Evolutionary conservation across 2,329 filamentous ascomycete species (phyloP), one percentile per base, ranked within the genome.

Genomic region (Ceratocystis smalleyi): DNA sequence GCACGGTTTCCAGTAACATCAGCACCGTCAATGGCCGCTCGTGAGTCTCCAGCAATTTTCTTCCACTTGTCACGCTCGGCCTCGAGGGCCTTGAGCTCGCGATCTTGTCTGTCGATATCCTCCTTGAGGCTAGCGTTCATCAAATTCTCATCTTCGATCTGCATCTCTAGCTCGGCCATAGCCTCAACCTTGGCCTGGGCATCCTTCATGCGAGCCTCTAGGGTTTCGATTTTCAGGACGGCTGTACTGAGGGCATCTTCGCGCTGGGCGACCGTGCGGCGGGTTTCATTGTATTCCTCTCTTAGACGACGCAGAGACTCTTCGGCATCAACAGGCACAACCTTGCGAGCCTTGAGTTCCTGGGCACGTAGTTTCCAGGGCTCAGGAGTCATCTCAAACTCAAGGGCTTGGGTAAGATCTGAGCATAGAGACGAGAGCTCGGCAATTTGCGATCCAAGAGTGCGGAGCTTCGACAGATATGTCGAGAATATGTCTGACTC

Each of bases 161-260:
- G 76, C 43, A 75, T 75, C 72, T 89, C 86, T 12, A 90, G 78
- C 63, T 84, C 83, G 22, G 78, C 77, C 68, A 90, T 88, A 62
- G 80, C 81, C 61, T 84, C 83, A 15, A 88, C 83, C 74, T 92
- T 91, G 72, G 87, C 84, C 68, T 85, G 84, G 5, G 89, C 88
- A 71, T 95, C 91, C 65, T 86, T 84, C 85, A 94, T 91, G 65
- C 89, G 82, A 6, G 89, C 88, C 73, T 95, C 89, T 45, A 97
- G 83, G 49, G 94, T 89, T 74, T 96, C 92, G 69, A 96, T 95
- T 74, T 94, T 91, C 69, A 96, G 87, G n/a, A 86, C 83, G 27
- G 89, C 82, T 66, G 95, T 92, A 73, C 95, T 91, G 62, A 95
- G 83, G 43, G 86, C 85, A 72, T 91, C 88, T 68, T 96, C 89